Conservation (phyloP, 2,329 filamentous ascomycete genomes). For the Boeremia lycopersici region DNA sequence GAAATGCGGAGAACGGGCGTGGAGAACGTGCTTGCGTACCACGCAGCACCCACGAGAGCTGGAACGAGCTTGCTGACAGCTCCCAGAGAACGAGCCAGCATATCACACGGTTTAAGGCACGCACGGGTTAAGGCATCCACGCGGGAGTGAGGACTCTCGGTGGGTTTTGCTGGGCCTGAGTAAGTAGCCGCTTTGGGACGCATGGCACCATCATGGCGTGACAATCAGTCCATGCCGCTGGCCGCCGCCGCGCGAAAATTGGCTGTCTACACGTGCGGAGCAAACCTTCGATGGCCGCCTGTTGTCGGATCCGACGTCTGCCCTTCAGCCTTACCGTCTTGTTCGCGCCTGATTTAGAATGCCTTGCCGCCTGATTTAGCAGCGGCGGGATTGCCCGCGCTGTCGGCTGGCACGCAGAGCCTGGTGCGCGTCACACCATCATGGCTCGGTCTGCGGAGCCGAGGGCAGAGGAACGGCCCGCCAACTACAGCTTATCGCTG, state of each 20-base stretch:
- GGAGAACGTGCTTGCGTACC: no score
- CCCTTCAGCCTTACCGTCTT: slow-evolving; percentile 17
- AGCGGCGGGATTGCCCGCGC: slow-evolving; percentile 23
- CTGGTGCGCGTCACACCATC: slow-evolving; percentile 6
- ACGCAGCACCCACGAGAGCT: no score
- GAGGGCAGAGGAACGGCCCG: background rate
- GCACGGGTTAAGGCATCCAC: no score
- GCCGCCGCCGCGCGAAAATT: slow-evolving; percentile 8
- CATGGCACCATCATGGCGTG: slow-evolving; percentile 25
- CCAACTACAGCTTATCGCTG: background rate
- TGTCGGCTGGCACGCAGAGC: slow-evolving; percentile 13
- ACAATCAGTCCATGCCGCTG: slow-evolving; percentile 15
- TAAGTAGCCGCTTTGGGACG: slow-evolving; percentile 8
- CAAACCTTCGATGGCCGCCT: slow-evolving; percentile 5
- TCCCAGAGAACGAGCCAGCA: no score
- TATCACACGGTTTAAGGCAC: no score
- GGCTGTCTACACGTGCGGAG: slow-evolving; percentile 18
- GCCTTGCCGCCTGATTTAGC: no score
- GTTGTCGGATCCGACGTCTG: slow-evolving; percentile 14
- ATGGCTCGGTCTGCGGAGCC: background rate
- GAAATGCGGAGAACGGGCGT: no score
- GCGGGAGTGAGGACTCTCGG: background rate
- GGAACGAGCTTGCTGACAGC: no score
- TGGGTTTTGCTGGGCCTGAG: slow-evolving; percentile 2
- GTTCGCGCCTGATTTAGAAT: background rate